A percentile compares a stretch with the other conserved stretches of the same genome.
phyloP scores from a whole-genome alignment of 2,329 filamentous ascomycete genomes.

The Coniosporium tulheliwenetii region DNA sequence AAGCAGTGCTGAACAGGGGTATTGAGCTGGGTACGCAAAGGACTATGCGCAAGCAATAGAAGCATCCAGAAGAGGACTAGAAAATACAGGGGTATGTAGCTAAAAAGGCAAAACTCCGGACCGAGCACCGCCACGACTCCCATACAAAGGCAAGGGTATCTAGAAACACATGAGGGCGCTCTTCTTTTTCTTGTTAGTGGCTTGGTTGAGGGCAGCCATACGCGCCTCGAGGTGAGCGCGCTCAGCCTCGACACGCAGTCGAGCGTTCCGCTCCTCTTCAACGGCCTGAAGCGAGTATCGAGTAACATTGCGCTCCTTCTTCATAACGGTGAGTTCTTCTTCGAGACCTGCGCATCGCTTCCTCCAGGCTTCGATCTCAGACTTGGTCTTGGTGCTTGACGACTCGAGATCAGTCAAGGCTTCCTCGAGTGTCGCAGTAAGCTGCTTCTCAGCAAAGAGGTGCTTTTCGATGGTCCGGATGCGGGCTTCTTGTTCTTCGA shows the following conservation, averaged over 20 bases:
- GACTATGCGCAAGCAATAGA: no score
- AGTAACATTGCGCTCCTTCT: slow-evolving; percentile 42
- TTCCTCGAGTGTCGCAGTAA: slow-evolving; percentile 89
- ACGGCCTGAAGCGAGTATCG: slow-evolving; percentile 68
- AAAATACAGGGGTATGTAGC: no score
- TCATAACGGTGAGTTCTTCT: slow-evolving; percentile 48
- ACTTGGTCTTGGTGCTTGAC: slow-evolving; percentile 81
- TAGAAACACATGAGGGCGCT: slow-evolving; percentile 95
- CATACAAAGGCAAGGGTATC: no score
- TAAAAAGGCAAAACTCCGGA: no score
- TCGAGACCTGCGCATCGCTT: slow-evolving; percentile 70
- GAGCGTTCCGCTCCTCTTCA: slow-evolving; percentile 90
- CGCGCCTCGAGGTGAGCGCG: slow-evolving; percentile 81
- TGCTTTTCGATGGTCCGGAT: slow-evolving; percentile 96
- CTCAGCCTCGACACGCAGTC: slow-evolving; percentile 78
- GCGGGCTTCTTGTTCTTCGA: slow-evolving; percentile 88
- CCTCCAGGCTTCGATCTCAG: slow-evolving; percentile 80
- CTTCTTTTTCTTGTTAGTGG: slow-evolving; percentile 91
- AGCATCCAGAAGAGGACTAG: no score
- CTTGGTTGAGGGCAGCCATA: slow-evolving; percentile 59
- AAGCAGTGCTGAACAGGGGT: no score
- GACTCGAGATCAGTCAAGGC: slow-evolving; percentile 86
- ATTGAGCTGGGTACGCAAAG: no score
- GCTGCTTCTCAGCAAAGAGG: slow-evolving; percentile 85
- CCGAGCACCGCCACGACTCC: no score